Evolutionary conservation across 1,284 basidiomycete species (phyloP), one percentile per base, ranked within the genome.

Genomic region (Ganoderma meredithae): DNA sequence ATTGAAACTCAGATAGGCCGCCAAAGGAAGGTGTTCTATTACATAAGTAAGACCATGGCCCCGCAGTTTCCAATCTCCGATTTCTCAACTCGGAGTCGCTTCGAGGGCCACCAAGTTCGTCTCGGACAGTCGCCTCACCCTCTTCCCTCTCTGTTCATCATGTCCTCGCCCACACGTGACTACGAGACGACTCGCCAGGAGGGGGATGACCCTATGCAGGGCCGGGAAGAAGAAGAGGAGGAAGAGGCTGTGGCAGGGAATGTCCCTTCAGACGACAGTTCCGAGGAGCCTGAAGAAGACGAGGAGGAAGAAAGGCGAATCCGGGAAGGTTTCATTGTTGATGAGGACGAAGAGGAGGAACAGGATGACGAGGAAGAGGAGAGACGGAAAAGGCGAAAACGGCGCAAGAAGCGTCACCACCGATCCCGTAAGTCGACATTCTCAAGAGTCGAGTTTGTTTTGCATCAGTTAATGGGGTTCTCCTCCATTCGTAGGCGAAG

Each of bases 241-340:
- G 86, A 84, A 62, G 86, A 83, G 39, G 89, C 87, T 69, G 84
- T 69, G 68, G 83, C 64, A 68, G 77, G 60, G 27, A 71, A 71
- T 40, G 77, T 81, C 63, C 81, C 81, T 68, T 87, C 88, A n/a
- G 92, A 93, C 75, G 94, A 95, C 80, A 94, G 92, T 77, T 94
- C 92, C 36, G 94, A 95, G 76, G 94, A 95, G 77, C 90, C 86
- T 44, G 93, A 94, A 40, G 94, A 95, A 58, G 91, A 95, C 75
- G 92, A 90, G 74, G 94, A 95, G 69, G 94, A 95, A 79, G 92
- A 84, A 75, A 84, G 86, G 69, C 83, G 86, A 69, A 87, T 96
- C 63, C 81, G 90, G 65, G 91, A 95, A 66, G 94, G 91, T 0
- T 96, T 96, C 74, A 96, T 96, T 76, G 94, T 94, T 7, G 93